Evolutionary conservation across 192 early-diverging fungal species (phyloP).

Genomic region (Allomyces macrogynus): DNA sequence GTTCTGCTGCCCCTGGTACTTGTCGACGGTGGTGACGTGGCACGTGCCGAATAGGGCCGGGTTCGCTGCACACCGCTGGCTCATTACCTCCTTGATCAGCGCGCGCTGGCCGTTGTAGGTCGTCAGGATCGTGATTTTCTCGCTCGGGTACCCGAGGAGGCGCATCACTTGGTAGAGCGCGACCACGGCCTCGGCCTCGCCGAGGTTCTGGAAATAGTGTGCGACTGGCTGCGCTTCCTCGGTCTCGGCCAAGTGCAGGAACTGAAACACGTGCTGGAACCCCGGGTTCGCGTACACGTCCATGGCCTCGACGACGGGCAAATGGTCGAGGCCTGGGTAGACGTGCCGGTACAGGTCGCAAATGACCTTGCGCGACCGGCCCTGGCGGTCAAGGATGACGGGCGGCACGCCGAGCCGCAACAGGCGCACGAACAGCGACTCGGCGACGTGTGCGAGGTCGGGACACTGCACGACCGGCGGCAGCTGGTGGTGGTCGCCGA

Average conservation of each 20-base stretch:
- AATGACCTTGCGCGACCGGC: slow-evolving; percentile 59
- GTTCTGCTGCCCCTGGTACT: slow-evolving; percentile 88
- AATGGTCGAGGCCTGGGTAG: slow-evolving; percentile 36
- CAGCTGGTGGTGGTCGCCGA: slow-evolving; percentile 94
- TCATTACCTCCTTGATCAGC: slow-evolving; percentile 74
- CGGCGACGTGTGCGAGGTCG: slow-evolving; percentile 80
- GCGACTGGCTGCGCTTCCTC: slow-evolving; percentile 65
- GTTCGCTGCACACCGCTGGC: slow-evolving; percentile 66
- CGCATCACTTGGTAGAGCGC: slow-evolving; percentile 93
- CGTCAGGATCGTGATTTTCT: slow-evolving; percentile 80
- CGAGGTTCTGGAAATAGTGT: slow-evolving; percentile 87
- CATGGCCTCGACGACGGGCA: slow-evolving; percentile 20
- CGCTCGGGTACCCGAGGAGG: slow-evolving; percentile 70
- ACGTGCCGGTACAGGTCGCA: slow-evolving; percentile 80
- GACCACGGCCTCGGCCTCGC: slow-evolving; percentile 94
- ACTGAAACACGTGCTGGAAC: slow-evolving; percentile 68
- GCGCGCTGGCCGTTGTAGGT: slow-evolving; percentile 95
- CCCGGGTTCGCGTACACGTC: slow-evolving; percentile 70
- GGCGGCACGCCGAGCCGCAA: slow-evolving; percentile 81
- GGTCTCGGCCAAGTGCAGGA: slow-evolving; percentile 56
- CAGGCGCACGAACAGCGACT: slow-evolving; percentile 78
- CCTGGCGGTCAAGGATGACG: slow-evolving; percentile 61
- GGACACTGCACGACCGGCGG: slow-evolving; percentile 85
- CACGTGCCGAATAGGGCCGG: slow-evolving; percentile 62
- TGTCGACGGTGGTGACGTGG: slow-evolving; percentile 78